Evolutionary conservation across 2,329 filamentous ascomycete species (phyloP), one percentile per base, ranked within the genome.

Genomic region (Cordyceps javanica): DNA sequence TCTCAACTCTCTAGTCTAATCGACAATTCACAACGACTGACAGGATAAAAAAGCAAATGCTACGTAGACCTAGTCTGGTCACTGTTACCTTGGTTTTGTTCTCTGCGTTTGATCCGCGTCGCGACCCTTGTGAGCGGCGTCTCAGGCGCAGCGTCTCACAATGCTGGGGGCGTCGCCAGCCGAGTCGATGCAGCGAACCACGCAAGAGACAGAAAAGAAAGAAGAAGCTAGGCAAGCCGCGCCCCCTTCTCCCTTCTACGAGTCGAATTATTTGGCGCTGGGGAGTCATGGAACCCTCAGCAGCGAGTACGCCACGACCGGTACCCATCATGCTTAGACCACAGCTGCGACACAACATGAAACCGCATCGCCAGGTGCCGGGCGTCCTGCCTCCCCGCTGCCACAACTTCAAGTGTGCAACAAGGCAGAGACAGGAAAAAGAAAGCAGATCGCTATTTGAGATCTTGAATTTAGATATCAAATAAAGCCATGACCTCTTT

Each of bases 91-190:
- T 36, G 23, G 16, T 28, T 26, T 45, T 54, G 13, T 30, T 48
- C 14, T 10, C 36, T n/a, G 39, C n/a, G 55, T 57, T 57, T 57
- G 55, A 57, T 57, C 55, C 11, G 30, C 46, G 26, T 38, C 55
- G n/a, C 28, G 39, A 50, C 26, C 44, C 45, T n/a, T 21, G 28
- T 6, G 10, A n/a, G 44, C 30, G 6, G 36, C 48, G 55, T 57
- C 55, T 57, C 55, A 57, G n/a, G 51, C 39, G 28, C 39, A 45
- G 23, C 39, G 55, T 57, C 55, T 57, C 55, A 60, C 23, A 19
- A 16, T 52, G 41, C 51, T 54, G 11, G 36, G 9, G 38, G 30
- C 38, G 9, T 21, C 19, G 16, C 11, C n/a, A 38, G 13, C 6
- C 36, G 19, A 38, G 36, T 38, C 36, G 36, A 9, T 10, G 11